Evolutionary conservation across 1,284 basidiomycete genomes (phyloP).

Genomic region (Ganoderma multipileum): DNA sequence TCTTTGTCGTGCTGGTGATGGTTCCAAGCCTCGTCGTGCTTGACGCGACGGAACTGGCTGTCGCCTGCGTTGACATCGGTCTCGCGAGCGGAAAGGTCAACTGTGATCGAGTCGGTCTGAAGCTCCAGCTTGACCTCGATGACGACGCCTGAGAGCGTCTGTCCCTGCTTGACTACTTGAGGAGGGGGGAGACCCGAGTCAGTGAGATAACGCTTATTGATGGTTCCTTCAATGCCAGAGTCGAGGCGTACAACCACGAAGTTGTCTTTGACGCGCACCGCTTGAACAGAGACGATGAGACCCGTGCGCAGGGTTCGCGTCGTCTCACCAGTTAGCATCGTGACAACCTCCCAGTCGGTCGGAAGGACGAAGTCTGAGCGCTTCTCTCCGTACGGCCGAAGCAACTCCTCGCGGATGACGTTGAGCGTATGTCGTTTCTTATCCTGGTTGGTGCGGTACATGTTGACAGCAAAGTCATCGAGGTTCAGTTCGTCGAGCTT

Average conservation of each 20-base stretch:
- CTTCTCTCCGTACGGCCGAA: constrained; percentile 84
- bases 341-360: constrained; percentile 83
- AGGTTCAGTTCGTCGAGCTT: constrained; percentile 94
- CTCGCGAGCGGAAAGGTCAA: constrained; percentile 81
- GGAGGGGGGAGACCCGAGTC: constrained; percentile 54
- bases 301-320: constrained; percentile 79
- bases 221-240: constrained; percentile 90
- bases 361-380: constrained; percentile 77
- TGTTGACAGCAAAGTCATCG: constrained; percentile 95
- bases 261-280: constrained; percentile 64
- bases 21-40: constrained; percentile 77
- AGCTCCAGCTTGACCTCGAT: constrained; percentile 76
- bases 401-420: constrained; percentile 90
- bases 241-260: constrained; percentile 79
- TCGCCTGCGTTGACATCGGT: constrained; percentile 77
- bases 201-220: constrained; percentile 72
- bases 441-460: constrained; percentile 84
- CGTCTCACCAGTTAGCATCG: constrained; percentile 97
- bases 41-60: constrained; percentile 65
- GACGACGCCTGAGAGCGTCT: constrained; percentile 85
- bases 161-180: constrained; percentile 70
- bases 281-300: constrained; percentile 85
- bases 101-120: constrained; percentile 67
- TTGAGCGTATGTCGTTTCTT: constrained; percentile 90
- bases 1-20: constrained; percentile 71